These are phyloP conservation scores for Pichia sp. DNA, from an alignment of 1,139 yeast species.

Conservation along the genomic window DNA sequence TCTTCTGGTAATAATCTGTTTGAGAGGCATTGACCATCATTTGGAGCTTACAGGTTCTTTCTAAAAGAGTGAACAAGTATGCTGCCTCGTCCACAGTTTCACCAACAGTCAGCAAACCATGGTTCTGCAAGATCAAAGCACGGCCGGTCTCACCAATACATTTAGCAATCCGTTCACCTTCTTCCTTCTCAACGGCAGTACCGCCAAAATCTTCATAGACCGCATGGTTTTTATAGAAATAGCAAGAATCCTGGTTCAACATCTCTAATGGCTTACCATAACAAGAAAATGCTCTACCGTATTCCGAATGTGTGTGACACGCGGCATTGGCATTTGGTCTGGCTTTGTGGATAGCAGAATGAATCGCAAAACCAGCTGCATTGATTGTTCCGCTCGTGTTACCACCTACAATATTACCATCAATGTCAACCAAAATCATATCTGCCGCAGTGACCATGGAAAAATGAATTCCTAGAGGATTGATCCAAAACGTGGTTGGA, in stretches of 20 bases:
- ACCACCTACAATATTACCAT: conserved; percentile 17
- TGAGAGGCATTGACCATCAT: conserved; percentile 48
- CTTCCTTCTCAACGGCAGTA: conserved; percentile 31
- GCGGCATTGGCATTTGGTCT: conserved; percentile 78
- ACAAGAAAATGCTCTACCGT: conserved; percentile 66
- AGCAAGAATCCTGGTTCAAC: conserved; percentile 70
- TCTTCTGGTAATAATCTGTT: conserved; percentile 20
- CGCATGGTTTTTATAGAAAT: conserved; percentile 53
- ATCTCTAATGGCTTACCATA: conserved; percentile 63
- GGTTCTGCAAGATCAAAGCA: conserved; percentile 59
- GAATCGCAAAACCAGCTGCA: conserved; percentile 73
- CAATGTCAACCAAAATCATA: conserved; percentile 61
- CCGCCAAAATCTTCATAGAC: conserved; percentile 71
- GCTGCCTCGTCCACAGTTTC: conserved; percentile 74
- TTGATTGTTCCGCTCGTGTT: conserved; percentile 41
- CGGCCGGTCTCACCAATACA: conserved; percentile 56
- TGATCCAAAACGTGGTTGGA: conserved; percentile 65
- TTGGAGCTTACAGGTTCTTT: conserved; percentile 59
- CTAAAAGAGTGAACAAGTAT: conserved; percentile 54
- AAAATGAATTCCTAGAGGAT: conserved; percentile 65
- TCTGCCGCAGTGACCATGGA: conserved; percentile 59
- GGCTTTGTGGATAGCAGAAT: conserved; percentile 61
- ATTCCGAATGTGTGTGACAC: conserved; percentile 64
- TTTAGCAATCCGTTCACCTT: conserved; percentile 52
- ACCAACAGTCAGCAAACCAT: conserved; percentile 70